Evolutionary conservation across 257 asterid species (phyloP), one percentile per base, ranked within the genome.

Genomic region (Fraxinus anomala): DNA sequence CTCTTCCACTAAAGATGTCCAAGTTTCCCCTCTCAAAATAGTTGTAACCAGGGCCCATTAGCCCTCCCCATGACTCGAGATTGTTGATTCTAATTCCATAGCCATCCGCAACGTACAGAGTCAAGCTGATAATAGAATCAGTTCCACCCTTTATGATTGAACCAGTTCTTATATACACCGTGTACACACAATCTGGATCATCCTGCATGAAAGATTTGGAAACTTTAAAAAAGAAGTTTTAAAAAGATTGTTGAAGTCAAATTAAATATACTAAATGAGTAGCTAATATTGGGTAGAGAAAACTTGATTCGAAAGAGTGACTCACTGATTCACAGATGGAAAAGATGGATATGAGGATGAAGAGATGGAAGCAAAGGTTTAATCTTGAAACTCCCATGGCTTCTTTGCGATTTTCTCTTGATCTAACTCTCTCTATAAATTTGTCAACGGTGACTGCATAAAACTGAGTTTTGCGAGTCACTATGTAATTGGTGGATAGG

Each of bases 21-120:
- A 91, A 79, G 59, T 88, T 91, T 1, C 97, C 97, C 6, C 93
- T 85, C 92, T 92, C 94, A 72, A 88, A 89, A 59, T 92, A 92
- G 80, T 87, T 63, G 86, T 90, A 77, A 0, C 49, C 85, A 7
- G 87, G 84, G 72, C 93, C 97, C 97, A 92, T 91, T 1, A 89
- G 85, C 75, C 96, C 97, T 24, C 97, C 97, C 97, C 97, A 92
- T 0, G 88, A 10, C 71, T 82, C 92, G 0, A 92, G 78, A 40
- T 91, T 83, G n/a, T 85, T 83, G 80, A 92, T 92, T 74, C 81
- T 73, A 68, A 91, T 67, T 0, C 91, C 92, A 9, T 85, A 67
- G 5, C 95, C 91, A 0, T 28, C 19, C 0, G 83, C 79, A 21
- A 88, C 95, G 61, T 83, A 89, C 3, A 92, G 73, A 16, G 91